These are phyloP conservation scores for Fraxinus quadrangulata DNA, from an alignment of 257 asterid genomes.

Conservation along the genomic window DNA sequence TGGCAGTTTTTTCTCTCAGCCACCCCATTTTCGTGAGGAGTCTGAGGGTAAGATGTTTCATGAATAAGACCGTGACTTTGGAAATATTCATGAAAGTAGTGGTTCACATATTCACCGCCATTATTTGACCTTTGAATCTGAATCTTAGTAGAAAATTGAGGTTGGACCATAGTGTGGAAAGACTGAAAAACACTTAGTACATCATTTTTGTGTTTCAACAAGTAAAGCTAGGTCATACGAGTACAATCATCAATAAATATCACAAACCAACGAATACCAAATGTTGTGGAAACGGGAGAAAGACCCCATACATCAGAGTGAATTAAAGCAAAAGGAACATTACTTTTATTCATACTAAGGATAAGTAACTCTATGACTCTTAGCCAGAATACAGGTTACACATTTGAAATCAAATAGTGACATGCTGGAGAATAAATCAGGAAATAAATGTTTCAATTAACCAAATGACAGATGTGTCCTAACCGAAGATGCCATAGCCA, in stretches of 20 bases:
- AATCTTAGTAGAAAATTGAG: background rate
- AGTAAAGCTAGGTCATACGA: background rate
- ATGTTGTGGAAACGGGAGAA: background rate
- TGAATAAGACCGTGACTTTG: background rate
- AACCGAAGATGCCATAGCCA: background rate
- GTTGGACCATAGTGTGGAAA: background rate
- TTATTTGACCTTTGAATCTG: background rate
- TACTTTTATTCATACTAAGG: background rate
- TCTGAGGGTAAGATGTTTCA: background rate
- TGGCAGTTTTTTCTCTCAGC: background rate
- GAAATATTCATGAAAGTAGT: background rate
- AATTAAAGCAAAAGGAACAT: background rate
- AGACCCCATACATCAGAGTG: background rate
- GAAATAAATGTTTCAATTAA: background rate
- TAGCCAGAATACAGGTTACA: background rate
- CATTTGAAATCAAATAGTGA: background rate
- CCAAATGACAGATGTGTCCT: background rate
- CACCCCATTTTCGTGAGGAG: background rate
- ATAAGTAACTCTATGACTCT: constrained; percentile 3
- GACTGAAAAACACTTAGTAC: background rate
- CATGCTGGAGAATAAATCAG: background rate
- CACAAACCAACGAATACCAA: background rate
- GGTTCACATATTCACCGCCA: background rate
- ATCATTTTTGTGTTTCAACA: background rate
- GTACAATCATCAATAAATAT: background rate